phyloP scores from a whole-genome alignment of 257 asterid genomes.

The Anisodus tanguticus region DNA sequence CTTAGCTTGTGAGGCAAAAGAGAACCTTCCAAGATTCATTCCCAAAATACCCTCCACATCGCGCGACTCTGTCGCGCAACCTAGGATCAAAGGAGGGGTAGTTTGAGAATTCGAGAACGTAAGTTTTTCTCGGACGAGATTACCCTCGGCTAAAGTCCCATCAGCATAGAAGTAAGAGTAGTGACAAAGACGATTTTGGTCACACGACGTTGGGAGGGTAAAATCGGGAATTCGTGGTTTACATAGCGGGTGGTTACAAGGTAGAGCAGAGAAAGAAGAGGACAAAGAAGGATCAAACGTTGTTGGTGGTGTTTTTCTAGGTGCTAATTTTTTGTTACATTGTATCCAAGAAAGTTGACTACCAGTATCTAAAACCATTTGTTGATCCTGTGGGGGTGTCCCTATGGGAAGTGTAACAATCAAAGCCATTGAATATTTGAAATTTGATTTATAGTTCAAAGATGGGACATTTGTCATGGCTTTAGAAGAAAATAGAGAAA shows the following conservation, averaged over 20 bases:
- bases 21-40: constrained; percentile 77
- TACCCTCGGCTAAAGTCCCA: constrained; percentile 88
- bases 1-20: constrained; percentile 73
- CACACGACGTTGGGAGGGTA: constrained; percentile 83
- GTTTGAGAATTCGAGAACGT: constrained; percentile 54
- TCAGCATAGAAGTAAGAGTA: constrained; percentile 86
- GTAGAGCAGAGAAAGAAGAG: constrained; percentile 70
- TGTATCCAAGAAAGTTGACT: constrained; percentile 94
- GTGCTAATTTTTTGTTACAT: constrained; percentile 56
- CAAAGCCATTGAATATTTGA: constrained; percentile 81
- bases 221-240: constrained; percentile 84
- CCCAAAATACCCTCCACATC: constrained; percentile 87
- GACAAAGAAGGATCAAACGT: constrained; percentile 81
- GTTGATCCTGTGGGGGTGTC: constrained; percentile 83
- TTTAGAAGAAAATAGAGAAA: background rate
- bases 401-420: constrained; percentile 82
- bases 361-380: constrained; percentile 89
- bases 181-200: constrained; percentile 76
- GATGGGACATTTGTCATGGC: constrained; percentile 22
- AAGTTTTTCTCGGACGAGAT: constrained; percentile 71
- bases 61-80: constrained; percentile 61
- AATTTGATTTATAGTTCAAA: constrained; percentile 52
- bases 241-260: constrained; percentile 75
- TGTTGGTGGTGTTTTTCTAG: constrained; percentile 47
- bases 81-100: constrained; percentile 84